Evolutionary conservation across 306 rosid genomes (phyloP), one percentile per base, ranked within the genome.

Genomic region (Fragaria iinumae): DNA sequence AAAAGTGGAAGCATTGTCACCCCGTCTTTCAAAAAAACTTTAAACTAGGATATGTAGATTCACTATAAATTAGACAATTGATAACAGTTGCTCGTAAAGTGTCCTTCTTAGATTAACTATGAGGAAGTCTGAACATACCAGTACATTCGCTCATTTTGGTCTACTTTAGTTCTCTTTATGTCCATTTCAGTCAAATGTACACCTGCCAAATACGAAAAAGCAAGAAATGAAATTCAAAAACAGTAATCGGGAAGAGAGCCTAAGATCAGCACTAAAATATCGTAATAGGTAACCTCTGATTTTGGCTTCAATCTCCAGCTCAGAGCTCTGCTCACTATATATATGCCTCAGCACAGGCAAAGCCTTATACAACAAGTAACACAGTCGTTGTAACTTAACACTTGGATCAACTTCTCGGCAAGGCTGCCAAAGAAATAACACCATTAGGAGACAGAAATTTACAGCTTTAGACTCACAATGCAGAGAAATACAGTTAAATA

Each of bases 301-400:
- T 74, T 80, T 81, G 56, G 89, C 72, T 81, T 91, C 96, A 76
- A 83, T 53, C 78, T 89, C 91, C 77, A 89, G 47, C 69, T 91
- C 96, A 72, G 77, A 78, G 81, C 80, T 83, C 82, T 86, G 91
- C 80, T 89, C 89, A 78, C 49, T 72, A 74, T 86, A 79, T 80
- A 89, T 73, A 82, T 87, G 86, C 91, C 84, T 89, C 52, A 89
- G 87, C 71, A 91, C 77, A 25, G 96, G 93, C 67, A 91, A 71
- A 66, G 90, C 80, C 57, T 89, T 84, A 71, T 81, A 73, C 23
- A 91, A 80, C 80, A 91, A 75, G 86, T 80, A 88, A 53, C 47
- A 57, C 63, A 87, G 84, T 69, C 83, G 77, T 76, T 86, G 77
- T 69, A 89, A 76, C 84, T 83, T 91, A 79, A 72, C 77, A 66